Evolutionary conservation across 768 basidiomycete genomes (phyloP).

Genomic region (Serendipita sp.): DNA sequence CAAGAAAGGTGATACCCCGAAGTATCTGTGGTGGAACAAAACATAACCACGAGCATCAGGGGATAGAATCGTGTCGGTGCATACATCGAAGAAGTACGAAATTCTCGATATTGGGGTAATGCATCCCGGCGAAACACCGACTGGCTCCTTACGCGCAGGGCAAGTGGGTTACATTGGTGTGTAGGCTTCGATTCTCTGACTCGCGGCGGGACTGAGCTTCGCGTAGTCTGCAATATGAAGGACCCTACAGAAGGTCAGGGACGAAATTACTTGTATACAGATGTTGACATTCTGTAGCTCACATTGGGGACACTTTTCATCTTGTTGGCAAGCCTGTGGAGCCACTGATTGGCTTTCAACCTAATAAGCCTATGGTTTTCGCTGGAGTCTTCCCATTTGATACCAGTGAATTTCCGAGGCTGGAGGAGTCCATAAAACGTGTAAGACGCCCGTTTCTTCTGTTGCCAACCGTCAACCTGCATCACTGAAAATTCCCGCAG

Average conservation of each 20-base stretch:
- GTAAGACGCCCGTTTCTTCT: conserved; percentile 41
- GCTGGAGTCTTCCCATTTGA: conserved; percentile 93
- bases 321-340: conserved; percentile 56
- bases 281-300: conserved; percentile 34
- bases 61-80: conserved; percentile 75
- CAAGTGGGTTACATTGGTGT: conserved; percentile 62
- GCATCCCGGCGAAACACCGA: conserved; percentile 77
- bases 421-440: conserved; percentile 89
- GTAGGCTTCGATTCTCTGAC: neutral
- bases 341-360: conserved; percentile 81
- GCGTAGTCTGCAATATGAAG: conserved; percentile 87
- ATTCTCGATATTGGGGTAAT: conserved; percentile 78
- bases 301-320: conserved; percentile 87
- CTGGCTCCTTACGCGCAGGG: conserved; percentile 48
- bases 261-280: neutral
- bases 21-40: neutral
- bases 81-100: conserved; percentile 77
- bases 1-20: conserved; percentile 47
- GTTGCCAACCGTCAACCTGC: conserved; percentile 1
- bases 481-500: conserved; percentile 23
- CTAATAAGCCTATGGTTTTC: conserved; percentile 91
- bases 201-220: conserved; percentile 9
- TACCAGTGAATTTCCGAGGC: conserved; percentile 75
- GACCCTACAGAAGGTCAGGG: conserved; percentile 73
- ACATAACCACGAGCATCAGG: conserved; percentile 29